Base-by-base conservation (phyloP, 108 stramenopile genomes). In the Cyclotella kingstonii region DNA sequence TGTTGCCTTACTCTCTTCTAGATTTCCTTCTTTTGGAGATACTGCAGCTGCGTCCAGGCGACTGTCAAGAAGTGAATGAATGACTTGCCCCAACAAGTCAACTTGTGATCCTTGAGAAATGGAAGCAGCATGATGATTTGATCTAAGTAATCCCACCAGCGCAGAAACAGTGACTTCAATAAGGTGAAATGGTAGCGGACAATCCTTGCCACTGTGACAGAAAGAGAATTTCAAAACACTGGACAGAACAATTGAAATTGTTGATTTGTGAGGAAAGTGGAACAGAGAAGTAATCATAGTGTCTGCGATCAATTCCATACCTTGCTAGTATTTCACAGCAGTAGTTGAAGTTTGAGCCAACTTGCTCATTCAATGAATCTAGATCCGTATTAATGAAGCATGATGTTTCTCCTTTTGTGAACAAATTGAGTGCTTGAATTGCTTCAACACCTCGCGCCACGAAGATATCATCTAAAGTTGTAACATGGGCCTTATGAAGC, bases 1-100 rank as follows among this genome's bases (percentile, higher is more conserved):
- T 63, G 0, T 38, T 63, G 82, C 83, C 80, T 87, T 93, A 54
- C 90, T 93, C 76, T 73, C 14, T 83, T 85, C 66, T 71, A 69
- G 41, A 79, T 74, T 14, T 50, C 33, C 42, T 49, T 58, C 30
- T 14, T 62, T 63, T 28, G 57, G 17, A 19, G 40, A 23, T 12
- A 60, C 36, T 23, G 48, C 25, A 12, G 72, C 35, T 23, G 66
- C 45, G 17, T 76, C 73, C 12, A 93, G 76, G 17, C 88, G 63
- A 40, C 72, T 56, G 55, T 93, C 91, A 15, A 93, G 54, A n/a
- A 93, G 66, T 7, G 74, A 82, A 42, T 68, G 57, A 10, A 79
- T 77, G 11, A 81, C 70, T 60, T 78, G 69, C 10, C 71, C 54
- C 27, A 93, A 68, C 6, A 87, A 51, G 12, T 76, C 23, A 12